A percentile compares a stretch with the other conserved stretches of the same genome.
Evolutionary conservation across 2,329 filamentous ascomycete genomes (phyloP).

Genomic region (Mycosphaerelloides madeirae): DNA sequence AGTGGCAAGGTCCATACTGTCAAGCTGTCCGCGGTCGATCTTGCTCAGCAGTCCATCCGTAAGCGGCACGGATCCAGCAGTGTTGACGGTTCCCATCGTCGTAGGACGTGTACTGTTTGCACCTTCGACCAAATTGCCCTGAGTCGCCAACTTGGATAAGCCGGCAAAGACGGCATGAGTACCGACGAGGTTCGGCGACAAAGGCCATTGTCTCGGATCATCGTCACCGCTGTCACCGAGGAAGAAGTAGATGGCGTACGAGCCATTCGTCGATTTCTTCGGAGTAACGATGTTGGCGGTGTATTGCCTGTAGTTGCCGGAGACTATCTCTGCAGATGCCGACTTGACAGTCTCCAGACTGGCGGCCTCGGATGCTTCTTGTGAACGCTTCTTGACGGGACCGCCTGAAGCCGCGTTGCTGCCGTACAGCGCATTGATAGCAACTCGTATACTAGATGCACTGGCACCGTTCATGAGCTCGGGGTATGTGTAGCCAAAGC

Average conservation of each 20-base stretch:
- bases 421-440: constrained; percentile 62
- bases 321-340: constrained; percentile 22
- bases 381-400: constrained; percentile 8
- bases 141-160: constrained; percentile 10
- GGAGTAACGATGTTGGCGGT: constrained; percentile 60
- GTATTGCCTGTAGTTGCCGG: constrained; percentile 58
- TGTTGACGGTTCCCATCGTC: constrained; percentile 11
- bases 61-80: constrained; percentile 43
- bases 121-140: not conserved
- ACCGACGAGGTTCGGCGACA: constrained; percentile 55
- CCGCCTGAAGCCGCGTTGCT: constrained; percentile 29
- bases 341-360: constrained; percentile 5
- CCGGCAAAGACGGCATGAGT: constrained; percentile 50
- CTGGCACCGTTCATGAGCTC: constrained; percentile 51
- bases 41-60: constrained; percentile 39
- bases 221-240: constrained; percentile 49
- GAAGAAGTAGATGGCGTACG: constrained; percentile 66
- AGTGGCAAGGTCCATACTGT: constrained; percentile 22
- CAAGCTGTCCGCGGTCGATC: constrained; percentile 32
- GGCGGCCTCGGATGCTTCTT: constrained; percentile 10
- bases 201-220: constrained; percentile 48
- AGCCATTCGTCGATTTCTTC: constrained; percentile 56
- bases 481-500: constrained; percentile 70
- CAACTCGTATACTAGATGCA: constrained; percentile 41
- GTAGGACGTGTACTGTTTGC: not conserved